phyloP scores from a whole-genome alignment of 2,329 filamentous ascomycete genomes.

The Talaromyces atroroseus region DNA sequence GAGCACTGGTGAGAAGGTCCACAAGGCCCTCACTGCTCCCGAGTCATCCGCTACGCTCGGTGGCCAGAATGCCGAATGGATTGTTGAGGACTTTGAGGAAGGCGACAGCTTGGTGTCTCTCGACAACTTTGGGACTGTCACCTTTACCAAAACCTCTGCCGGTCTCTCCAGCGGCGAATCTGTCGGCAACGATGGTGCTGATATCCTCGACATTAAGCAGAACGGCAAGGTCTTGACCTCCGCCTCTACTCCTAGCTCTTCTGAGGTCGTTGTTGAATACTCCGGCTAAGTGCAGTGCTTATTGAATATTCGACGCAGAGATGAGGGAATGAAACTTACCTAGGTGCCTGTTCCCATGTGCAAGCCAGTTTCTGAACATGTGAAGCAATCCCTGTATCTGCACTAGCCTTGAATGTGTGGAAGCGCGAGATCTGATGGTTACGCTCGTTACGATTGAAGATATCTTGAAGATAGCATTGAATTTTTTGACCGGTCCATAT shows the following conservation, averaged over 20 bases:
- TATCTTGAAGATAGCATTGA: neutral
- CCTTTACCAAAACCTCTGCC: constrained; percentile 30
- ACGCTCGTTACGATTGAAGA: neutral
- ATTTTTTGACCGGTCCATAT: neutral
- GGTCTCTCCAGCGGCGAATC: constrained; percentile 17
- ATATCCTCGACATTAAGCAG: constrained; percentile 46
- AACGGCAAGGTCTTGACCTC: constrained; percentile 30
- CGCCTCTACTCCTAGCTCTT: constrained; percentile 22
- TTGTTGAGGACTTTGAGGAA: constrained; percentile 52
- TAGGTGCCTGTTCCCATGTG: neutral
- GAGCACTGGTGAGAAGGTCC: constrained; percentile 47
- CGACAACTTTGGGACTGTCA: constrained; percentile 45
- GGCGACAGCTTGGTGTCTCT: constrained; percentile 38
- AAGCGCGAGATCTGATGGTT: neutral
- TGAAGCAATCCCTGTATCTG: neutral
- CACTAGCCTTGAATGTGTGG: neutral
- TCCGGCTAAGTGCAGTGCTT: constrained; percentile 12
- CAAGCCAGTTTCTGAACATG: neutral
- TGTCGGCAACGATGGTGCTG: constrained; percentile 33
- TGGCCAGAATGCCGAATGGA: constrained; percentile 58
- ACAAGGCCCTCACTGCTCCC: constrained; percentile 48
- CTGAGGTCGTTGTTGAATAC: constrained; percentile 22
- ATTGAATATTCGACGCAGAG: neutral
- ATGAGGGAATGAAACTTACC: neutral
- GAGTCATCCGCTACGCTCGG: constrained; percentile 35